phyloP scores from a whole-genome alignment of 352 stramenopile species.

The Heterotrichella gracilis region DNA sequence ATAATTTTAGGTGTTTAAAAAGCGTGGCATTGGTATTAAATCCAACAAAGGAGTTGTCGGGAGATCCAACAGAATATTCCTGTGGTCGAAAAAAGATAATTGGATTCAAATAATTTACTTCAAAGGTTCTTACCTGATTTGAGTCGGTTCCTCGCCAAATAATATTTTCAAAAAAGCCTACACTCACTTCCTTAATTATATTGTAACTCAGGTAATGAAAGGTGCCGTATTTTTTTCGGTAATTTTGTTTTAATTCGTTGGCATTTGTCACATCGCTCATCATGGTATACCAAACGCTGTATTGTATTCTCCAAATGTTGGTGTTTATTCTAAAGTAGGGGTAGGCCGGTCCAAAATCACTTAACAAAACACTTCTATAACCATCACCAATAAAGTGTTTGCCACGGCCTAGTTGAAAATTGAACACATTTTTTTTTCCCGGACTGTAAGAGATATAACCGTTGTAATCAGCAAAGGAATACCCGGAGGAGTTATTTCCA shows the following conservation, averaged over 20 bases:
- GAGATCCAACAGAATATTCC: background rate
- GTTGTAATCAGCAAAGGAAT: slow-evolving; percentile 14
- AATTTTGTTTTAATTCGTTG: background rate
- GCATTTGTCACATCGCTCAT: background rate
- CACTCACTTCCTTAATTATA: background rate
- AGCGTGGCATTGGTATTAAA: background rate
- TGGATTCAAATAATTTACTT: background rate
- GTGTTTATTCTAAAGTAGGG: background rate
- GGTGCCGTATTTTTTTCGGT: background rate
- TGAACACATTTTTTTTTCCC: background rate
- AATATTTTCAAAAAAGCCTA: slow-evolving; percentile 9
- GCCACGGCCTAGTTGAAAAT: slow-evolving; percentile 7
- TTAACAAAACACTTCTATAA: background rate
- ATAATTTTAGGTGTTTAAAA: background rate
- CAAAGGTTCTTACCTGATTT: background rate
- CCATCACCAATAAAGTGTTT: slow-evolving; percentile 13
- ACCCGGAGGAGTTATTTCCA: slow-evolving; percentile 12
- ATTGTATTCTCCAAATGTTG: background rate
- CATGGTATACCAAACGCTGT: background rate
- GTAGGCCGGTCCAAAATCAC: background rate
- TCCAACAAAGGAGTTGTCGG: background rate
- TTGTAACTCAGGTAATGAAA: slow-evolving; percentile 9
- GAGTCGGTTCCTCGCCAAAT: background rate
- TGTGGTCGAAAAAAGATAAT: background rate
- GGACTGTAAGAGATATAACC: background rate